Base-by-base conservation (phyloP, 2,329 filamentous ascomycete species). In the Diplodia corticola region DNA sequence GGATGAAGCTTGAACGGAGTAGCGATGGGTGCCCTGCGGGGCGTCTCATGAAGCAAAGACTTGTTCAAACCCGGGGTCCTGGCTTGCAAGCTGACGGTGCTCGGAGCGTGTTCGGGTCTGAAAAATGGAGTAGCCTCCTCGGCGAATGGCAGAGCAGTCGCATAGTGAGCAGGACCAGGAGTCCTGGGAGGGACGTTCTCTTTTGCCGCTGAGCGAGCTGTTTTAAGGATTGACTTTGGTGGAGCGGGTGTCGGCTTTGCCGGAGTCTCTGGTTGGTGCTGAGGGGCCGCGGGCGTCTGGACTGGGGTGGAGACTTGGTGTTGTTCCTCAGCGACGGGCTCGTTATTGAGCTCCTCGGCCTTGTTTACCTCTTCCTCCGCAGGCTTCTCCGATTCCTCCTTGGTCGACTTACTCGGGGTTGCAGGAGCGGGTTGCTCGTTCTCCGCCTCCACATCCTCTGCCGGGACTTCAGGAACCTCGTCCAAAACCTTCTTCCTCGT, bases 1-100 rank as follows among this genome's bases (percentile, higher is more conserved):
- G 54, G 61, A 33, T 60, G 49, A 17, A 65, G 33, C 48, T 69
- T 69, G 51, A 66, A 65, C 3, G 68, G 68, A 9, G 68, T 65
- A 9, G 24, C 53, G 5, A 54, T 50, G 6, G 64, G 59, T 4
- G 59, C 63, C 33, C 59, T 69, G 6, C 66, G 63, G 10, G 68
- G 66, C 1, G 66, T 68, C 37, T 57, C 63, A n/a, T 37, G 49
- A 10, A 69, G 46, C 5, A 69, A 54, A 10, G 66, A 57, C 30
- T 66, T 67, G 20, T 53, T 64, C 17, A 67, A 49, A 46, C 24
- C 53, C 13, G 49, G 57, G 10, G 64, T 61, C 17, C 33, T 61
- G 13, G 64, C 55, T 13, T 66, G 64, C 7, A 65, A 20, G 33
- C 54, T 65, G n/a, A 40, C 37, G 2, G 64, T 51, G 30, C 51